Conservation (phyloP, 306 rosid genomes). For the Cyamopsis tetragonoloba region DNA sequence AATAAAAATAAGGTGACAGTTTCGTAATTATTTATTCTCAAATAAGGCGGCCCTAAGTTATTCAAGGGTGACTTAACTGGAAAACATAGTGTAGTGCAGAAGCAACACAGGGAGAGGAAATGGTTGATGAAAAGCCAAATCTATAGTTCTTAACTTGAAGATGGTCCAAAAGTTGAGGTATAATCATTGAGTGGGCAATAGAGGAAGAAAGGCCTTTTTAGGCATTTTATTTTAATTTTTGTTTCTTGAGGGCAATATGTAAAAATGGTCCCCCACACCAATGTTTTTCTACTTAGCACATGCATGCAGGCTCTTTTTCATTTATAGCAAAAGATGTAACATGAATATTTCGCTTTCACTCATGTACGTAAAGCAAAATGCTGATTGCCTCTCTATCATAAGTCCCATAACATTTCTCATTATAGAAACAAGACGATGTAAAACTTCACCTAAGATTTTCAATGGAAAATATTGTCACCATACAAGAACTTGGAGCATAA, state of each 20-base stretch:
- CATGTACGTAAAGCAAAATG: conserved; percentile 16
- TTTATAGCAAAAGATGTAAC: conserved; percentile 16
- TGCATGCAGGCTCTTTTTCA: background rate
- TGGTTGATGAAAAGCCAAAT: background rate
- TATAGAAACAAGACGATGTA: conserved; percentile 16
- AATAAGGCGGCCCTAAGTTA: too few species aligned
- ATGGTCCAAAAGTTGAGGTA: background rate
- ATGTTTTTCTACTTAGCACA: background rate
- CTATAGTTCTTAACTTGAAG: background rate
- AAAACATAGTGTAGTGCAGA: background rate
- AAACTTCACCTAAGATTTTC: background rate
- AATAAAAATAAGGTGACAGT: too few species aligned
- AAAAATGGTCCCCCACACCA: conserved; percentile 36
- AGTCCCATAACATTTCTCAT: background rate
- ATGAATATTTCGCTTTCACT: conserved; percentile 15
- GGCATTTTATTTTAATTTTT: background rate
- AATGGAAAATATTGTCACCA: conserved; percentile 21
- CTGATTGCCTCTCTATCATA: conserved; percentile 1
- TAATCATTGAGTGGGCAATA: background rate
- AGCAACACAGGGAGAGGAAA: too few species aligned
- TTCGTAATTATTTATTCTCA: too few species aligned
- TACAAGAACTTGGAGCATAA: conserved; percentile 10
- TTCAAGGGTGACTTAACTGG: background rate
- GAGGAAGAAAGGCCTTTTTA: background rate
- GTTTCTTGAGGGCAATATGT: background rate